Evolutionary conservation across 495 filamentous ascomycete genomes (phyloP), one percentile per base, ranked within the genome.

Genomic region (Lentithecium fluviatile): DNA sequence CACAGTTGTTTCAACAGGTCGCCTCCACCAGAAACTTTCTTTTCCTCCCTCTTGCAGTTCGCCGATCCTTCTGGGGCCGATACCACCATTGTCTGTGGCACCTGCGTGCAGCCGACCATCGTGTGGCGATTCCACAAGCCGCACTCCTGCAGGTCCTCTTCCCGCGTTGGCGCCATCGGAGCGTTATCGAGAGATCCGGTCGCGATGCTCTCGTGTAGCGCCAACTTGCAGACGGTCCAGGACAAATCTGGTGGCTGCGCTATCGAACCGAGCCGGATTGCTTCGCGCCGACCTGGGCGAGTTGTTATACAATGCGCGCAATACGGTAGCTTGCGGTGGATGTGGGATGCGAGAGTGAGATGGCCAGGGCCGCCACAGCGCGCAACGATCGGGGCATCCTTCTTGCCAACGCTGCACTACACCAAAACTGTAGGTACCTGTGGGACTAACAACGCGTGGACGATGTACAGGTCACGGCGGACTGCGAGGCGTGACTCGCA

Each of bases 71-170:
- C 19, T 26, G 13, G 42, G 43, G 40, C 55, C 64, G 56, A 48
- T 47, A 23, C 21, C 50, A 25, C 37, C 55, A 37, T 34, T 20
- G 8, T 21, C 4, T 43, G 55, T 66, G 34, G 52, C 47, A 67
- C 59, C 38, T 19, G 42, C 55, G 55, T 67, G 64, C 59, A 47
- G 64, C 51, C 51, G 52, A 24, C 59, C 64, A 32, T 59, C 45
- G 23, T 45, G 58, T 54, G 52, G 53, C 47, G 40, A 60, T 13
- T 38, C 23, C 24, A 11, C 11, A 11, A 7, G 37, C 23, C 36
- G 52, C 25, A 26, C 21, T 45, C 43, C 24, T 49, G 29, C 25
- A 58, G 25, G 29, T 42, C 20, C n/a, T 32, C 25, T 36, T 32
- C 29, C 59, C 50, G 37, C 52, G 29, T 34, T 43, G 24, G 53